A percentile compares a stretch with the other conserved stretches of the same genome.
Evolutionary conservation across 768 basidiomycete genomes (phyloP).

Genomic region (Boletus tomentosulus): DNA sequence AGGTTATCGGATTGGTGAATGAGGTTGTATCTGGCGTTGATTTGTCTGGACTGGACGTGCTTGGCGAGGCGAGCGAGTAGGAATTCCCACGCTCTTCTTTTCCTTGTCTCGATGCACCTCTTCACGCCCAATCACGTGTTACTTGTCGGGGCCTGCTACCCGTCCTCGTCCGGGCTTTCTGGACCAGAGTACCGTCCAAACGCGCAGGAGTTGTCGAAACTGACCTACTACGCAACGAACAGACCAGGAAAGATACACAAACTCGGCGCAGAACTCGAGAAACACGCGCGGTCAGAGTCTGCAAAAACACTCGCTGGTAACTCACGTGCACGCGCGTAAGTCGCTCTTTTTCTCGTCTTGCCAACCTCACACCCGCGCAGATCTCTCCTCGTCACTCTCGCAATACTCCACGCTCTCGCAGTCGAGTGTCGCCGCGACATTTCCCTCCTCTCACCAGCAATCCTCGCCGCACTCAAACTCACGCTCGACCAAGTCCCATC

Average conservation of each 20-base stretch:
- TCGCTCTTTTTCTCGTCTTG: background rate
- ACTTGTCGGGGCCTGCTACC: constrained; percentile 84
- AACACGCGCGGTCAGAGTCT: constrained; percentile 60
- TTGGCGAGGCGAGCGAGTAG: constrained; percentile 53
- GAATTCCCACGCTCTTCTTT: constrained; percentile 23
- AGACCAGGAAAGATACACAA: constrained; percentile 77
- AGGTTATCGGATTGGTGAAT: constrained; percentile 41
- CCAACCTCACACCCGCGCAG: constrained; percentile 33
- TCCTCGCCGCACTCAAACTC: constrained; percentile 60
- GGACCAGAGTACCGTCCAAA: constrained; percentile 79
- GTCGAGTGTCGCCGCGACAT: constrained; percentile 87
- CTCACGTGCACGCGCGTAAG: constrained; percentile 74
- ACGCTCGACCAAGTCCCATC: constrained; percentile 50
- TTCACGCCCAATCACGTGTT: constrained; percentile 83
- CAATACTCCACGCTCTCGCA: constrained; percentile 76
- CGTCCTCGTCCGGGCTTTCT: constrained; percentile 62
- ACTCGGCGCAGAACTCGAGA: constrained; percentile 72
- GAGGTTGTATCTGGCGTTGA: constrained; percentile 40
- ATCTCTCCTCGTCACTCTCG: constrained; percentile 75
- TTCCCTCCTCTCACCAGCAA: constrained; percentile 63
- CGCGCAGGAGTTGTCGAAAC: constrained; percentile 76
- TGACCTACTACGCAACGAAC: constrained; percentile 86
- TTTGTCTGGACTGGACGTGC: constrained; percentile 25
- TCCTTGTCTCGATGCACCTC: constrained; percentile 49
- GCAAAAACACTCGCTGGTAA: constrained; percentile 68